Conservation (phyloP, 352 stramenopile genomes). For the Paralagenidium karlingii region DNA sequence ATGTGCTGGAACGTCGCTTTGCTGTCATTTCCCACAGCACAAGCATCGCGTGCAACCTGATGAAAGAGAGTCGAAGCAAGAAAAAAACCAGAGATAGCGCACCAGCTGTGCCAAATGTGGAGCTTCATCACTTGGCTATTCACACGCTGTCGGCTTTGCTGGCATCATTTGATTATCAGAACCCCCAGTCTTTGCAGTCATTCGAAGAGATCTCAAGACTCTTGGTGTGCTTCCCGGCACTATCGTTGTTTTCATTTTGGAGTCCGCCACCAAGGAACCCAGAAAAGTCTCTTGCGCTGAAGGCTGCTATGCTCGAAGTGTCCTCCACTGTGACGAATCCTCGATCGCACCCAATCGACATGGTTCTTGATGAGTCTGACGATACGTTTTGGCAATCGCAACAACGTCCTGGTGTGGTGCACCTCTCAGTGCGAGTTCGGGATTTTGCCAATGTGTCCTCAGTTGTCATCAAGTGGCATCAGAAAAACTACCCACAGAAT, state of each 20-base stretch:
- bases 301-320: constrained; percentile 28
- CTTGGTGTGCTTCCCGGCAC: constrained; percentile 50
- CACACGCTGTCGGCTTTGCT: constrained; percentile 63
- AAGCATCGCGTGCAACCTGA: constrained; percentile 36
- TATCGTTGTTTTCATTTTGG: constrained; percentile 81
- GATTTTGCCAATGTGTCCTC: constrained; percentile 37
- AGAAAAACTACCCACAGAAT: constrained; percentile 40
- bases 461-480: constrained; percentile 55
- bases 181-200: constrained; percentile 24
- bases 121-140: constrained; percentile 76
- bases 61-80: constrained; percentile 21
- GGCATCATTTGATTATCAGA: constrained; percentile 52
- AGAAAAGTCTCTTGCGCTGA: constrained; percentile 33
- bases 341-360: constrained; percentile 22
- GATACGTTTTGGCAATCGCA: constrained; percentile 72
- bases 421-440: constrained; percentile 25
- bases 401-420: constrained; percentile 29
- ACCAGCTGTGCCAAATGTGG: constrained; percentile 18
- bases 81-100: not conserved
- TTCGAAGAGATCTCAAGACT: constrained; percentile 74
- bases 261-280: constrained; percentile 51
- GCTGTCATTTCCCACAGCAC: constrained; percentile 76
- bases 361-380: constrained; percentile 38
- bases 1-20: constrained; percentile 60
- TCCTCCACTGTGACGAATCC: constrained; percentile 40